Evolutionary conservation across 768 basidiomycete species (phyloP).

Genomic region (Neoboletus brunneissimus): DNA sequence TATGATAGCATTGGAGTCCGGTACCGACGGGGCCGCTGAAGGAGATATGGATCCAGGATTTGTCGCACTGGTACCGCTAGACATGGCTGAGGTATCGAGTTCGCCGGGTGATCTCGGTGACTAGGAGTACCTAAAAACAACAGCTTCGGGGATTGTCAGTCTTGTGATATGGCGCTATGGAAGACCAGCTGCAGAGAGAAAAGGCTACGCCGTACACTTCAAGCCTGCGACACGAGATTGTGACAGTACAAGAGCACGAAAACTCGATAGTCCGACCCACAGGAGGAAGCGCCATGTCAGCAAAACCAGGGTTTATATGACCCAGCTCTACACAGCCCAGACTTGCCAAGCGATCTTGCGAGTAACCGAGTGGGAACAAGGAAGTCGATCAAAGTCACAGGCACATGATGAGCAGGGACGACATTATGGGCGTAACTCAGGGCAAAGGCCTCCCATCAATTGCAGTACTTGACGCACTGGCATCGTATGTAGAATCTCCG

Average conservation of each 20-base stretch:
- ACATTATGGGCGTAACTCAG: not conserved
- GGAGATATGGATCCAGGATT: constrained; percentile 4
- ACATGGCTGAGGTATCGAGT: constrained; percentile 8
- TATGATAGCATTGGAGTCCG: constrained; percentile 7
- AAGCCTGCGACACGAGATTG: not conserved
- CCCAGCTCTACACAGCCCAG: not conserved
- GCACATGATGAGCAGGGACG: not conserved
- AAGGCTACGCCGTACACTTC: not conserved
- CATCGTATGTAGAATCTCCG: too few relatives aligned
- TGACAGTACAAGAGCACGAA: not conserved
- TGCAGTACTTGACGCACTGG: not conserved
- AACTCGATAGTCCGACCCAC: not conserved
- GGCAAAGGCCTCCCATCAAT: not conserved
- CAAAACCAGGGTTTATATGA: not conserved
- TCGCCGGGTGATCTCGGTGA: not conserved
- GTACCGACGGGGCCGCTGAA: not conserved
- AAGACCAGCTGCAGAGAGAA: not conserved
- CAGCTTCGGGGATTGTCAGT: not conserved
- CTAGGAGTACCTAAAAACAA: not conserved
- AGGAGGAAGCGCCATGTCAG: not conserved
- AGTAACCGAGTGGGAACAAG: not conserved
- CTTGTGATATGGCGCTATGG: not conserved
- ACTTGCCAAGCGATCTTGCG: not conserved
- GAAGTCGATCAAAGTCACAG: not conserved
- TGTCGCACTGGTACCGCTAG: not conserved